phyloP scores from a whole-genome alignment of 805 yeast genomes.

The Starmerella etchellsii region DNA sequence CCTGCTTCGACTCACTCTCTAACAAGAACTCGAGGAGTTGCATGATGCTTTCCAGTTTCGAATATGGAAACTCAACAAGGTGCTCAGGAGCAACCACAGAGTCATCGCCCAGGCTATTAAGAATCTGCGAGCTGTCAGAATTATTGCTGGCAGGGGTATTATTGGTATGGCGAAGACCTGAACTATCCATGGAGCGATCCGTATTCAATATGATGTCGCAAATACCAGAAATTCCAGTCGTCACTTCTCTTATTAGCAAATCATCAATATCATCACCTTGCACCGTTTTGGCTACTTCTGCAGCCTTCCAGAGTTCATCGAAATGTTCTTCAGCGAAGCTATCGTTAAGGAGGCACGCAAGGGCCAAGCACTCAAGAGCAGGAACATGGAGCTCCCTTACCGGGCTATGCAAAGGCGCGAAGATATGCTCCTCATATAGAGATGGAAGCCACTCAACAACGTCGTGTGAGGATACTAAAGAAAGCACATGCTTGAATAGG shows the following conservation, averaged over 20 bases:
- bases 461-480: slow-evolving; percentile 52
- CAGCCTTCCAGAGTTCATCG: neutral
- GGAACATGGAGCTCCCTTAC: slow-evolving; percentile 43
- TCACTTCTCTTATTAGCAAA: neutral
- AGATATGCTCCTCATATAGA: slow-evolving; percentile 40
- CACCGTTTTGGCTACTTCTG: neutral
- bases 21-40: slow-evolving; percentile 17
- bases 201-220: slow-evolving; percentile 26
- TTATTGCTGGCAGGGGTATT: neutral
- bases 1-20: slow-evolving; percentile 37
- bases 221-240: slow-evolving; percentile 7
- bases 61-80: neutral
- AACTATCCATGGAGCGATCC: neutral
- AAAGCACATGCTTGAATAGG: slow-evolving; percentile 57
- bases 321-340: slow-evolving; percentile 9
- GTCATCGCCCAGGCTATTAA: neutral
- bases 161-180: neutral
- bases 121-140: neutral
- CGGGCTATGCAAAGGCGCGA: slow-evolving; percentile 59
- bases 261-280: slow-evolving; percentile 21
- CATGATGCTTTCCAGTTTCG: neutral
- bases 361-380: slow-evolving; percentile 66
- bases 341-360: slow-evolving; percentile 43
- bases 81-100: neutral
- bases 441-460: slow-evolving; percentile 52